Conservation (phyloP, 2,329 filamentous ascomycete species). For the Rutstroemia sydowiana region DNA sequence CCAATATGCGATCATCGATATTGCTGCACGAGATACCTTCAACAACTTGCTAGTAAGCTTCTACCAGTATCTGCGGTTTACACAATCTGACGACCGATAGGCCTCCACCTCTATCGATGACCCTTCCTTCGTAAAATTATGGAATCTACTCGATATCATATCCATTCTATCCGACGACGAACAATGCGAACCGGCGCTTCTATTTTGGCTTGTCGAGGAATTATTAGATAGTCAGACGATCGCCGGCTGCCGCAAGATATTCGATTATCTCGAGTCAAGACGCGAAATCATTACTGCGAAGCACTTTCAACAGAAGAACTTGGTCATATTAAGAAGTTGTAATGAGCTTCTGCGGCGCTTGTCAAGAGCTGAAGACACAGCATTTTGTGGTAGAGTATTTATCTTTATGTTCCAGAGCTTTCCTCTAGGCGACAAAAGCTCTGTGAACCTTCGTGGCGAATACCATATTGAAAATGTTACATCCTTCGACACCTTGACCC, state of each 20-base stretch:
- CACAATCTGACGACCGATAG: constrained; percentile 40
- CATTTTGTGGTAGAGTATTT: constrained; percentile 95
- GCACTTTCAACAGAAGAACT: constrained; percentile 73
- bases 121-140: constrained; percentile 72
- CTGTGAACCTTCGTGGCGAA: constrained; percentile 90
- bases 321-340: constrained; percentile 87
- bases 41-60: constrained; percentile 65
- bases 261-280: constrained; percentile 91
- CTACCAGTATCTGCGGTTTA: constrained; percentile 21
- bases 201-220: constrained; percentile 90
- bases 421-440: constrained; percentile 91
- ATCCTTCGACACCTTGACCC: constrained; percentile 58
- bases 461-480: constrained; percentile 96
- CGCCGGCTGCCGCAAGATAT: constrained; percentile 80
- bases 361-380: constrained; percentile 92
- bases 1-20: constrained; percentile 66
- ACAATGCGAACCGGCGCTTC: constrained; percentile 68
- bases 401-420: constrained; percentile 99
- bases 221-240: constrained; percentile 94
- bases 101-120: constrained; percentile 69
- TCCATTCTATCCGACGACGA: constrained; percentile 78
- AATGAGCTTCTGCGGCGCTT: constrained; percentile 90
- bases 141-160: constrained; percentile 92
- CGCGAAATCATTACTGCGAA: constrained; percentile 78
- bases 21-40: constrained; percentile 74